Evolutionary conservation across 2,329 filamentous ascomycete genomes (phyloP).

Genomic region (Paracoccidioides brasiliensis): DNA sequence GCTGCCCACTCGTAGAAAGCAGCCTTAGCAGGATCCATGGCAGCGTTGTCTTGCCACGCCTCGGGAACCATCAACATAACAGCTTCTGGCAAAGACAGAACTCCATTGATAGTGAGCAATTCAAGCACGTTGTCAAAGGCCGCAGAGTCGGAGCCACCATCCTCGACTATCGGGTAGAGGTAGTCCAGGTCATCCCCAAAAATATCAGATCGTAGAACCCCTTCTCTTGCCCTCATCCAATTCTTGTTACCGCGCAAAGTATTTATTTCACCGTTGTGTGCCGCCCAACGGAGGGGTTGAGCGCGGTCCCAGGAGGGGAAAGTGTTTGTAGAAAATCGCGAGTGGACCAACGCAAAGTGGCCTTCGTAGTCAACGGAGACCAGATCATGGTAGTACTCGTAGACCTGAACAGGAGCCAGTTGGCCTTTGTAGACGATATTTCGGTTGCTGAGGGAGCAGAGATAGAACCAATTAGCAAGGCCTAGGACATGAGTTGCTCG

Average conservation of each 20-base stretch:
- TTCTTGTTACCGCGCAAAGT: conserved; percentile 97
- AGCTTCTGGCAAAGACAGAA: conserved; percentile 85
- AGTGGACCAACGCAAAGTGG: conserved; percentile 93
- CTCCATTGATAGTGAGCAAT: conserved; percentile 85
- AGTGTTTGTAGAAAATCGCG: conserved; percentile 94
- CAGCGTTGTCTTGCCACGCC: conserved; percentile 87
- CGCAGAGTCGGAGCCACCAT: conserved; percentile 90
- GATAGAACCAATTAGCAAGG: conserved; percentile 96
- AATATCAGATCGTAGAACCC: conserved; percentile 81
- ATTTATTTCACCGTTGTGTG: conserved; percentile 98
- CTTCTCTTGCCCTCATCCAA: conserved; percentile 96
- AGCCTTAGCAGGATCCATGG: conserved; percentile 88
- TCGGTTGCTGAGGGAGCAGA: conserved; percentile 91
- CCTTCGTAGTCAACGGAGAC: conserved; percentile 95
- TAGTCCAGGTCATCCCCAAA: conserved; percentile 85
- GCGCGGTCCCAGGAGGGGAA: conserved; percentile 98
- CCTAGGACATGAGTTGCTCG: conserved; percentile 88
- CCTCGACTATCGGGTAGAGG: conserved; percentile 89
- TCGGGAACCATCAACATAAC: conserved; percentile 99
- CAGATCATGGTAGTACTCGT: conserved; percentile 95
- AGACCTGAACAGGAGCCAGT: conserved; percentile 84
- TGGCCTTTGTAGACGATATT: conserved; percentile 99
- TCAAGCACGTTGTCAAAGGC: conserved; percentile 96
- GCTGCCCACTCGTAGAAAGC: conserved; percentile 98
- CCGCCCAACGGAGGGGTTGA: conserved; percentile 89